Percentiles rank a stretch among this genome's conserved stretches.
These are phyloP conservation scores for Blumeria hordei DNA, from an alignment of 2,329 filamentous ascomycete species.

Conservation along the genomic window DNA sequence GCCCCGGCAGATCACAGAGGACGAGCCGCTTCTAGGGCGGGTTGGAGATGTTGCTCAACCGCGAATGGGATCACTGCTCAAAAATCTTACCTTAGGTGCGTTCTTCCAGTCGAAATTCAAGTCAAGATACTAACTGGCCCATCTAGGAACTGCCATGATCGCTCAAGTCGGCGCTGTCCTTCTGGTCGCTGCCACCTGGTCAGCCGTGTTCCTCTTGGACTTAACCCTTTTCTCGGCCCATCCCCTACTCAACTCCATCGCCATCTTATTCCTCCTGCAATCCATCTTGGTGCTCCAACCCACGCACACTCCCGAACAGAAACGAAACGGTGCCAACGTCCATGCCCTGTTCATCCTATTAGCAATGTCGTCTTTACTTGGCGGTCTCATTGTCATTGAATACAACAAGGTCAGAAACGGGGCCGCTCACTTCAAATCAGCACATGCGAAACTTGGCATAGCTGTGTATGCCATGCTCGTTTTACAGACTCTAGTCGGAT, in stretches of 20 bases:
- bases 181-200: slow-evolving; percentile 55
- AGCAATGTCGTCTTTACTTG: slow-evolving; percentile 25
- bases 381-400: slow-evolving; percentile 49
- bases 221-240: slow-evolving; percentile 74
- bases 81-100: slow-evolving; percentile 53
- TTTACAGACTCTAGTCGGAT: slow-evolving; percentile 53
- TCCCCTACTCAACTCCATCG: slow-evolving; percentile 45
- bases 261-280: slow-evolving; percentile 52
- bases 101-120: not conserved
- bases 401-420: slow-evolving; percentile 55
- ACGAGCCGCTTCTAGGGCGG: slow-evolving; percentile 46
- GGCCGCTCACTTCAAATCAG: slow-evolving; percentile 51
- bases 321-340: slow-evolving; percentile 29
- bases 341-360: slow-evolving; percentile 50
- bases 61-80: slow-evolving; percentile 34
- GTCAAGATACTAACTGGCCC: not conserved
- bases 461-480: slow-evolving; percentile 44
- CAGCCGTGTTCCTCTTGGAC: slow-evolving; percentile 39
- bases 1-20: slow-evolving; percentile 19
- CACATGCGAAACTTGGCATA: slow-evolving; percentile 66
- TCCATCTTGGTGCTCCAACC: slow-evolving; percentile 71
- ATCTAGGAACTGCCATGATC: slow-evolving; percentile 51
- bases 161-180: slow-evolving; percentile 60
- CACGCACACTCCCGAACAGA: slow-evolving; percentile 54
- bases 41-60: slow-evolving; percentile 51